Evolutionary conservation across 2,329 filamentous ascomycete species (phyloP), one percentile per base, ranked within the genome.

Genomic region (Aureobasidium leucospermi): DNA sequence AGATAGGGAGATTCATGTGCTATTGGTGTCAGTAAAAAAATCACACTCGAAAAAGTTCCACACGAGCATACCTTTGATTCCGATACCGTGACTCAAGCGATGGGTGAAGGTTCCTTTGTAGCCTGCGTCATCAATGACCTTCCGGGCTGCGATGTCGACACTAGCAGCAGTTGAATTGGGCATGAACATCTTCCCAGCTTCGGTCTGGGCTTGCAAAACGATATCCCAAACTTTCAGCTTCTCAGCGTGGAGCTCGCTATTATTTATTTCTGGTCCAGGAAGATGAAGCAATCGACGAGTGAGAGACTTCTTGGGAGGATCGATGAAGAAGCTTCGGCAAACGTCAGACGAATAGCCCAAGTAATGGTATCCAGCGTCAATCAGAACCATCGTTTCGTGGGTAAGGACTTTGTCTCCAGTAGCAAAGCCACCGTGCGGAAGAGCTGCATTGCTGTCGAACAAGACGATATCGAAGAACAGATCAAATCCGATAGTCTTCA

Each of bases 381-480:
- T 85, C 11, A 86, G 73, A 0, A 86, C 72, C 70, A 86, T 81
- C 32, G 77, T 83, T 42, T 82, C 79, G 11, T 76, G 65, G 10
- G 78, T 77, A 8, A 85, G 70, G 48, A 76, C 74, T 65, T 81
- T 81, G 15, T 63, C 68, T 1, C 74, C 80, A 6, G 80, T 77
- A 10, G 76, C 76, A 61, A 80, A 79, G 1, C 80, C 80, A 0
- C 81, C 80, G 61, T 83, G 80, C 0, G 80, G 79, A 5, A 82
- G 70, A 0, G 80, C 78, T 1, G 79, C 79, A 52, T 81, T 75
- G 63, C 80, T 78, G 47, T 81, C 83, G 59, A 86, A 86, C 4
- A 85, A 75, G 0, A 86, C 84, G 61, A 86, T 83, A 66, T 86
- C 78, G 68, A 86, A 86, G 69, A 86, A 85, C 0, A 80, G 77